Base-by-base conservation (phyloP, 129 eudicot species). In the Tagetes patula region DNA sequence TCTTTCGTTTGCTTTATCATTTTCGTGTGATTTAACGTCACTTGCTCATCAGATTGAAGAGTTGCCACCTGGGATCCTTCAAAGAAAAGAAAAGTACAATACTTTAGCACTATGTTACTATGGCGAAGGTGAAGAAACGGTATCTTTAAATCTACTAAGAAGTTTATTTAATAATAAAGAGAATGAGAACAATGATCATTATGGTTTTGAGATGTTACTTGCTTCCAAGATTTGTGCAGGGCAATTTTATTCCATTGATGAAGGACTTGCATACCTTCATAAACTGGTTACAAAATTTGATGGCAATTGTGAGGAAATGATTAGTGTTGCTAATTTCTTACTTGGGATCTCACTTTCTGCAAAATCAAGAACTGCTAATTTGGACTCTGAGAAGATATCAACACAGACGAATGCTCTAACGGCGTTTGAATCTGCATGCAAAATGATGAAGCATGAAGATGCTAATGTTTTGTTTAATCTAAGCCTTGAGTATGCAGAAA, bases 401-500 rank as follows among this genome's bases (percentile, higher is more conserved):
- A 73, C 41, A 65, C 96, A 87, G 37, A 66, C 84, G 49, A 86
- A 86, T 75, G 96, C 96, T 9, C 80, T 93, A 43, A 79, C 80
- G 10, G 85, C 83, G 0, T 68, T 89, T 46, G 89, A 82, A 78
- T 69, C 73, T 31, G 90, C 96, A 0, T 59, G 75, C 40, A 81
- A 74, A 71, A 81, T 67, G 67, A 83, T 73, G 43, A 78, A 46
- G 72, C 81, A 55, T 47, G 78, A 56, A 75, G 87, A 87, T 69
- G 69, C 87, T 7, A 48, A 56, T n/a, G 71, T 93, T 61, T 39
- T 89, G 20, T 89, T 67, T 77, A 81, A 88, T 77, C 89, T 93
- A 67, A 84, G 90, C 55, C 71, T 90, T 48, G 96, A 87, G 80
- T 81, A 87, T 75, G 96, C 98, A 0, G 98, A 89, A 78, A 90